Conservation (phyloP, 2,329 filamentous ascomycete species). For the Aspergillus texensis region DNA sequence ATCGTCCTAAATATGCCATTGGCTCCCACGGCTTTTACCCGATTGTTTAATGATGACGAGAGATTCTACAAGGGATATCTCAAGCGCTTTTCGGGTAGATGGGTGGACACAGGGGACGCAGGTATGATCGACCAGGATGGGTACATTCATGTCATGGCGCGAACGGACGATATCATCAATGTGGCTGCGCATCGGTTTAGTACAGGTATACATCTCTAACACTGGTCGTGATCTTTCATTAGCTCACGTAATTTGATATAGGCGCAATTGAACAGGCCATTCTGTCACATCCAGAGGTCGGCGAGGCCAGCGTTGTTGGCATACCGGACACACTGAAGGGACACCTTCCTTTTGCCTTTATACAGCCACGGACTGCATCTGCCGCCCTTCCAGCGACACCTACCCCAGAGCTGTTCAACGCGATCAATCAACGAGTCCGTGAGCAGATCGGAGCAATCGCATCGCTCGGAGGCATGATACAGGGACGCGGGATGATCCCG, state of each 20-base stretch:
- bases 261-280: conserved; percentile 90
- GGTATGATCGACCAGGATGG: conserved; percentile 79
- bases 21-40: conserved; percentile 83
- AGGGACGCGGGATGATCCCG: conserved; percentile 83
- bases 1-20: conserved; percentile 83
- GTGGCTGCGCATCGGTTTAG: conserved; percentile 92
- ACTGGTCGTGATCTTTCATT: not conserved
- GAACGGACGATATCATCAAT: conserved; percentile 86
- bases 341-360: conserved; percentile 87
- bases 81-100: conserved; percentile 76
- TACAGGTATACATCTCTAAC: conserved; percentile 63
- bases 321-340: conserved; percentile 87
- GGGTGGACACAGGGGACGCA: conserved; percentile 90
- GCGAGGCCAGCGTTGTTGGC: conserved; percentile 83
- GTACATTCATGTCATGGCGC: conserved; percentile 65
- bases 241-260: conserved; percentile 34
- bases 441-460: conserved; percentile 86
- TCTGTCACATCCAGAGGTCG: conserved; percentile 74
- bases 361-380: conserved; percentile 63
- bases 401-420: conserved; percentile 48
- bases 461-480: conserved; percentile 80
- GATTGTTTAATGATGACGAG: conserved; percentile 81
- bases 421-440: conserved; percentile 62
- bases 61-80: conserved; percentile 85
- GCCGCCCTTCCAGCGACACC: conserved; percentile 43